Evolutionary conservation across 805 yeast genomes (phyloP).

Genomic region (Maudiozyma saulgeensis): DNA sequence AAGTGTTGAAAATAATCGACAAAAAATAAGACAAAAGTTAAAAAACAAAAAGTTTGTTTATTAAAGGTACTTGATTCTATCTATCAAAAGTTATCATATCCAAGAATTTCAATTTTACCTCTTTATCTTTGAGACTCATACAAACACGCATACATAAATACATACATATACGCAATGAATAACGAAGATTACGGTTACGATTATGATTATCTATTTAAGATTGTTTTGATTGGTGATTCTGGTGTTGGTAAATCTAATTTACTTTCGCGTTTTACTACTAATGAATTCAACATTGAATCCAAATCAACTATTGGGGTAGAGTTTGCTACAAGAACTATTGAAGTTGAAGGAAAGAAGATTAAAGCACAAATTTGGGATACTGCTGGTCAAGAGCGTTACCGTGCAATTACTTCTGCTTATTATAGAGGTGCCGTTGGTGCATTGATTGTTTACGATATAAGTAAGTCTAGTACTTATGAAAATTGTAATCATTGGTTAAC

Average conservation of each 20-base stretch:
- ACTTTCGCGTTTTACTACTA: constrained; percentile 85
- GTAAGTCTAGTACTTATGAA: constrained; percentile 81
- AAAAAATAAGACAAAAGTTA: too few species aligned
- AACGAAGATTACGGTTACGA: constrained; percentile 65
- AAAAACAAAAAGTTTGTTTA: too few species aligned
- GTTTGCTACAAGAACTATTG: constrained; percentile 92
- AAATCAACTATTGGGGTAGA: constrained; percentile 96
- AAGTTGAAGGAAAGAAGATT: constrained; percentile 72
- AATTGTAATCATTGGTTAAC: constrained; percentile 82
- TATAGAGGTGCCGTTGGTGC: constrained; percentile 99
- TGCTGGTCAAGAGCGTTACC: constrained; percentile 97
- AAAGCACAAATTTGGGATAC: constrained; percentile 97
- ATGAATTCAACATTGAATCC: constrained; percentile 89
- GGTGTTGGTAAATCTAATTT: constrained; percentile 96
- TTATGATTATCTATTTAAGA: constrained; percentile 86
- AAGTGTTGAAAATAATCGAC: too few species aligned
- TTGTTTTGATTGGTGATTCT: constrained; percentile 92
- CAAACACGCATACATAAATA: background rate
- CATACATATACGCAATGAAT: constrained; percentile 14
- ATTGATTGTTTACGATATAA: constrained; percentile 85
- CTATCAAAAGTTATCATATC: too few species aligned
- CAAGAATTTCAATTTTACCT: background rate
- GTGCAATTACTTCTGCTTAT: constrained; percentile 95
- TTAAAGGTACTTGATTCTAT: too few species aligned
- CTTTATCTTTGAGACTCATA: background rate